Conservation (phyloP, 2,329 filamentous ascomycete genomes). For the Alternaria ethzedia region DNA sequence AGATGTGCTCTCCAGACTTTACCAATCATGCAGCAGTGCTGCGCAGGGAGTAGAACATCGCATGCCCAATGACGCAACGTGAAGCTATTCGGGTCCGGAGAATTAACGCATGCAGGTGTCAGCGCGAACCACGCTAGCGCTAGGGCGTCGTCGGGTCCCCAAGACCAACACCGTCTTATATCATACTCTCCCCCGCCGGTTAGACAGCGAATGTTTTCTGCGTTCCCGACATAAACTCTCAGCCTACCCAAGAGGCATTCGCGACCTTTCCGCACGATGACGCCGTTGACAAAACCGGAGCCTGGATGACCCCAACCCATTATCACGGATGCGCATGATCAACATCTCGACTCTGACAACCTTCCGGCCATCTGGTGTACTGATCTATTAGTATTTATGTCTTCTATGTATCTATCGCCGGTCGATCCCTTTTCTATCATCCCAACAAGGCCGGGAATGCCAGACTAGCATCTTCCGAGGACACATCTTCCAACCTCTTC, state of each 20-base stretch:
- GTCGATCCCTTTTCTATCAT: not conserved
- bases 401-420: not conserved
- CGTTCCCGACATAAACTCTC: not conserved
- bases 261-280: not conserved
- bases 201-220: not conserved
- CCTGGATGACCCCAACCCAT: not conserved
- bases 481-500: not conserved
- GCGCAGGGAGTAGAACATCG: not conserved
- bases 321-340: not conserved
- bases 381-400: not conserved
- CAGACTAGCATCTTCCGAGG: not conserved
- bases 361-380: not conserved
- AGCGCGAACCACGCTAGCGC: conserved; percentile 13
- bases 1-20: not conserved
- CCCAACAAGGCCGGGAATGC: not conserved
- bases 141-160: conserved; percentile 12
- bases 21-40: not conserved
- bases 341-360: not conserved
- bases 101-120: conserved; percentile 9
- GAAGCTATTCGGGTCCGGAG: conserved; percentile 1
- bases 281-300: not conserved
- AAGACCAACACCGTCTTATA: conserved; percentile 13
- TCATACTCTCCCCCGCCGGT: not conserved
- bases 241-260: not conserved
- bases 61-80: not conserved